Evolutionary conservation across 2,329 filamentous ascomycete species (phyloP), one percentile per base, ranked within the genome.

Genomic region (Allantophomopsis cytisporea): DNA sequence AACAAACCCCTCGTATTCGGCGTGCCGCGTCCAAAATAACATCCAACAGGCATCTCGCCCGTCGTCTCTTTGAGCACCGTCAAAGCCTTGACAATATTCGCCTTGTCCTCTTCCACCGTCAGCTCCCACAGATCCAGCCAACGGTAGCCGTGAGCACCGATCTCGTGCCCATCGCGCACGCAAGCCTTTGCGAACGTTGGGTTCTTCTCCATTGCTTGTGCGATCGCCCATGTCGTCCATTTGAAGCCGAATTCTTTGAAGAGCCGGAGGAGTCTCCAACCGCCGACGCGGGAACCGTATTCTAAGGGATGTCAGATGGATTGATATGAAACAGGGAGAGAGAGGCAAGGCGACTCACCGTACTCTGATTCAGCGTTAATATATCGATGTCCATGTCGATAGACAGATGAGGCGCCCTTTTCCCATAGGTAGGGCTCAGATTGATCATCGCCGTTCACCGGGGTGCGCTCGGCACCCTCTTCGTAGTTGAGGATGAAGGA

Each of bases 1-100:
- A 71, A 59, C 32, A 69, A 52, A 3, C 58, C 61, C 11, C 59
- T 52, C 12, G 62, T 65, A 39, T 68, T 64, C 7, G 54, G 54
- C 11, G 55, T 58, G 11, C 51, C 54, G 2, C 56, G 43, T 2
- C 56, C 56, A 41, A 54, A 58, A 38, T 59, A 59, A 13, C 51
- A 52, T 1, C 57, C 57, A 2, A 50, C 50, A 0, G 56, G 56
- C 41, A 53, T 52, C 28, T 52, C 47, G 3, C 59, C 54, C 6
- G 54, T 55, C 4, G 48, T 50, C 17, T 53, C 47, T 41, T 60
- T 50, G 34, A 60, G 44, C 6, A 50, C 48, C 32, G 50, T 31
- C 30, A 54, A 54, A 20, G 54, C 54, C 38, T 60, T 46, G 37
- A 49, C 51, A 43, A 60, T 59, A 40, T 60, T 59, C 32, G 53